Evolutionary conservation across 1,284 basidiomycete genomes (phyloP), one percentile per base, ranked within the genome.

Genomic region (Phellopilus nigrolimitatus): DNA sequence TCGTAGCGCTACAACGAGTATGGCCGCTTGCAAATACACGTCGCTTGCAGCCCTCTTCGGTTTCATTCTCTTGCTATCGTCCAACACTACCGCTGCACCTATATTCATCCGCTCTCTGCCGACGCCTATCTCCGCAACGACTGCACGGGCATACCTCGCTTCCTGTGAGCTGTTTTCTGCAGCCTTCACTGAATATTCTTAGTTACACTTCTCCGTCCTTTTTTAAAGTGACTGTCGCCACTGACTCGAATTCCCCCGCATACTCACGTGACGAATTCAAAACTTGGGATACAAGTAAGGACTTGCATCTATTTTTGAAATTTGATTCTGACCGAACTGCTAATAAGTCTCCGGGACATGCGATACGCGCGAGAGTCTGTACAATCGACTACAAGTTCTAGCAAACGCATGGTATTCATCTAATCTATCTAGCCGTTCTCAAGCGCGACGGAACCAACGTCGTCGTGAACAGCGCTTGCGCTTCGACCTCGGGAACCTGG

Each of bases 381-480:
- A 6, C 19, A 53, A 13, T 25, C 28, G 33, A n/a, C 34, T 30
- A 39, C 10, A 27, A n/a, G 10, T 19, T 34, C 34, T 31, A 28
- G 25, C 41, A 9, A 13, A 25, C n/a, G n/a, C n/a, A n/a, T n/a
- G n/a, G n/a, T n/a, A 34, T 39, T 59, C 25, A 47, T 46, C 21
- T n/a, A 12, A 19, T n/a, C 44, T 34, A n/a, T 25, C 13, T 43
- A 76, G 74, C 75, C 8, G 74, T 79, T 24, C 63, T 79, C 48
- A 78, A 73, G 58, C 71, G 78, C 13, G 78, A 79, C 57, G 77
- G 76, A 1, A 75, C 71, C 8, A 65, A 62, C 56, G 75, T 78
- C 25, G 69, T 73, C 8, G 69, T 68, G 1, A 65, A 67, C 58
- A 65, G 61, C 53, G 59, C 66, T 10, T 79, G 77, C 58, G 60